These are phyloP conservation scores for Globisporangium carolinianum DNA, from an alignment of 352 stramenopile species.

Conservation along the genomic window DNA sequence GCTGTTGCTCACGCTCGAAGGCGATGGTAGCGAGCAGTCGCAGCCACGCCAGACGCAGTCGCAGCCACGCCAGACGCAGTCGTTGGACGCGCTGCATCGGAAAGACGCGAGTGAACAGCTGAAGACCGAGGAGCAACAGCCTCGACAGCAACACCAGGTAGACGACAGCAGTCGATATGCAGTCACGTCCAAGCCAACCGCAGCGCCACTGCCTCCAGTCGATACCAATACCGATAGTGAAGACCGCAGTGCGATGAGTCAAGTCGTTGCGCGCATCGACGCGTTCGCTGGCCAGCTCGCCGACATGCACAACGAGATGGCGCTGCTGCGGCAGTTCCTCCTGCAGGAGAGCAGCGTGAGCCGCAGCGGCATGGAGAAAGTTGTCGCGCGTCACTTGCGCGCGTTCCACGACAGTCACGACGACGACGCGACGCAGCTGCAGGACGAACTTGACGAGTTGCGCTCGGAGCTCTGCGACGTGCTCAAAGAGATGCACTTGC, in stretches of 20 bases:
- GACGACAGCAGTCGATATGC: no score
- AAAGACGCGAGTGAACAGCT: constrained; percentile 20
- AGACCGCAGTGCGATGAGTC: not conserved
- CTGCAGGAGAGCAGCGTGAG: constrained; percentile 41
- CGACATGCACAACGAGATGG: constrained; percentile 41
- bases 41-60: no score
- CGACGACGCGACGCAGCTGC: constrained; percentile 41
- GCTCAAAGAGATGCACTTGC: constrained; percentile 55
- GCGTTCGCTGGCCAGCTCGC: constrained; percentile 34
- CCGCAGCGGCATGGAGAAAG: constrained; percentile 39
- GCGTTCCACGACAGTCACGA: constrained; percentile 41
- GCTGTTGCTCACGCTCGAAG: constrained; percentile 32
- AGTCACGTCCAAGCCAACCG: no score
- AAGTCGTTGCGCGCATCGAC: constrained; percentile 30
- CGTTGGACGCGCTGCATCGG: constrained; percentile 8
- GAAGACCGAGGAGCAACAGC: constrained; percentile 10
- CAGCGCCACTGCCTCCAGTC: no score
- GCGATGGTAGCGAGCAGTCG: not conserved
- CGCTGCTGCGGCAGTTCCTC: constrained; percentile 39
- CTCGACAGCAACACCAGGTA: no score
- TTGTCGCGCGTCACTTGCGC: constrained; percentile 40
- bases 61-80: not conserved
- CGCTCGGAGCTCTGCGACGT: constrained; percentile 58
- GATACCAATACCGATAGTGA: no score
- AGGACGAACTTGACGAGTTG: constrained; percentile 59